phyloP scores from a whole-genome alignment of 1,284 basidiomycete genomes.

The Leucoagaricus sp. region DNA sequence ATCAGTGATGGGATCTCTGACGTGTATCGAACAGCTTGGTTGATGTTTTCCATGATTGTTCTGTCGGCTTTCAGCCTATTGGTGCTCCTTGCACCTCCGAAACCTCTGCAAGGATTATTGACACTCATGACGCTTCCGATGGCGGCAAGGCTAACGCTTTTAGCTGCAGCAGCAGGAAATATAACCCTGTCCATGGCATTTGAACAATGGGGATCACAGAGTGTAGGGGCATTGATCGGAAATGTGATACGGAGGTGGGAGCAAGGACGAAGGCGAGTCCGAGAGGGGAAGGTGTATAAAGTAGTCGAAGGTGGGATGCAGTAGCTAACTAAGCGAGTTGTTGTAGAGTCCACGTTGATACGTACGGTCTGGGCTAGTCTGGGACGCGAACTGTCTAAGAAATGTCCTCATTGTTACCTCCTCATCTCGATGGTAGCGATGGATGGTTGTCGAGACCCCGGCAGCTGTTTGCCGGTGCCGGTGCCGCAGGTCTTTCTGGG shows the following conservation, averaged over 20 bases:
- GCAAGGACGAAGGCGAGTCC: conserved; percentile 44
- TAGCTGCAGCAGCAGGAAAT: conserved; percentile 76
- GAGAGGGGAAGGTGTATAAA: conserved; percentile 73
- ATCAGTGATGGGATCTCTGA: conserved; percentile 17
- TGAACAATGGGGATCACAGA: conserved; percentile 76
- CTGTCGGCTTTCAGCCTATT: conserved; percentile 75
- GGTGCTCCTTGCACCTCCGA: conserved; percentile 73
- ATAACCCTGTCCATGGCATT: conserved; percentile 74
- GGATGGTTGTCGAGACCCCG: conserved; percentile 9
- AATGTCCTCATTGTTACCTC: conserved; percentile 4
- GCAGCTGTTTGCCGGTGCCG: conserved; percentile 14
- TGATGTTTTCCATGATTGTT: conserved; percentile 72
- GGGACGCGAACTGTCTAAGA: not conserved
- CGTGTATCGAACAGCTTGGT: conserved; percentile 53
- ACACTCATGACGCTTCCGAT: conserved; percentile 81
- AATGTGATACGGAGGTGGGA: conserved; percentile 44
- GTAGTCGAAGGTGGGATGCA: conserved; percentile 68
- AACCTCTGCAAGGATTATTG: conserved; percentile 63
- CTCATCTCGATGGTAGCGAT: conserved; percentile 12
- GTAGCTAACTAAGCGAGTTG: conserved; percentile 22
- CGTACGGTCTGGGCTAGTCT: not conserved
- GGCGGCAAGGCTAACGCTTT: conserved; percentile 69
- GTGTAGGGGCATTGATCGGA: conserved; percentile 61
- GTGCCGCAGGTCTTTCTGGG: conserved; percentile 8
- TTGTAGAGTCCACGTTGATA: not conserved